Evolutionary conservation across 1,284 basidiomycete species (phyloP), one percentile per base, ranked within the genome.

Genomic region (Pulchroboletus neoregius): DNA sequence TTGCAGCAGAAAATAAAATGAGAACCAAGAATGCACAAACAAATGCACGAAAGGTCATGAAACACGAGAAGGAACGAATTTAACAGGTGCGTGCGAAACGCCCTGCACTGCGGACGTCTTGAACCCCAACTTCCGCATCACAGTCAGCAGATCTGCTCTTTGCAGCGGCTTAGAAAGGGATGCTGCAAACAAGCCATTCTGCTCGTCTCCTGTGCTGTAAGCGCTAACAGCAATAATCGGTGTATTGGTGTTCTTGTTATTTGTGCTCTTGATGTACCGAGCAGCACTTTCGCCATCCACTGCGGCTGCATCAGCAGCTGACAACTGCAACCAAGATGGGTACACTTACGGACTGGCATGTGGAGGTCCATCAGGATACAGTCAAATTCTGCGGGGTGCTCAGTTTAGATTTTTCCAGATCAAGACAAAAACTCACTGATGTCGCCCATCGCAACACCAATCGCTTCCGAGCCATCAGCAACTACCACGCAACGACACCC

Each of bases 371-470:
- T 90, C 56, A 94, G 74, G 58, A 94, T 90, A 63, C 86, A 86
- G 61, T 91, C 88, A 61, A 91, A 91, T 72, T 91, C 87, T 91
- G 62, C 10, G 22, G 27, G 40, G 39, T 32, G 30, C 6, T 65
- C 39, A 66, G 58, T 47, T 38, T 18, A 40, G 18, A 26, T 42
- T 20, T 15, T 33, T 40, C 45, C 49, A 22, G 6, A 38, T 28
- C 26, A 26, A 5, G 36, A 56, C 2, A 20, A 32, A 23, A 24
- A 80, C 90, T 74, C 66, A 91, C 91, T 88, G 69, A 94, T 93
- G 65, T 94, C 93, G 40, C 93, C 92, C 84, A 97, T 95, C 9
- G 94, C 94, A 49, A 95, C 87, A 55, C 94, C 93, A 55, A 98
- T 87, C 18, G 95, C 95, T 64, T 96, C 94, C 5, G 94, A 93